These are phyloP conservation scores for Paramecium tetraurelia DNA, from an alignment of 73 alveolate species.

Conservation along the genomic window DNA sequence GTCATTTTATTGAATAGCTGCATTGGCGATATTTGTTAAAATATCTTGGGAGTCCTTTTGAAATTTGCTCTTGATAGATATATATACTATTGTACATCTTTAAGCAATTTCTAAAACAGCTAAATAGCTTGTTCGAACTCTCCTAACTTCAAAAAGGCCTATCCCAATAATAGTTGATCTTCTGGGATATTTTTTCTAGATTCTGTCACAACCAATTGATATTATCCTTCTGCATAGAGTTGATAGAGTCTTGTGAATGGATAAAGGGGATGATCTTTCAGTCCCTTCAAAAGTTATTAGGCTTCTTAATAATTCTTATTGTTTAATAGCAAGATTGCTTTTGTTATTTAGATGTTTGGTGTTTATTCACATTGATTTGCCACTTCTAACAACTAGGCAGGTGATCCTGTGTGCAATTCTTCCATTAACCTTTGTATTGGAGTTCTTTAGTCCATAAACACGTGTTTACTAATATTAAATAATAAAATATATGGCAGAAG, in stretches of 20 bases:
- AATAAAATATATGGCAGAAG: not conserved
- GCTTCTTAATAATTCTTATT: not conserved
- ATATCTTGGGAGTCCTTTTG: not conserved
- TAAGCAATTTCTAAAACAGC: not conserved
- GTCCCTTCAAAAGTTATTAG: not conserved
- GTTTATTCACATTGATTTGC: slow-evolving; percentile 21
- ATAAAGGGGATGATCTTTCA: not conserved
- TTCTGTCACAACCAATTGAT: not conserved
- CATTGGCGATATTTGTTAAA: slow-evolving; percentile 22
- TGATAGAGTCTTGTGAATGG: not conserved
- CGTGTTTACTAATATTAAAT: not conserved
- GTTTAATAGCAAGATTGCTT: slow-evolving; percentile 14
- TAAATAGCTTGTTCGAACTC: not conserved
- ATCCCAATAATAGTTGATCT: not conserved
- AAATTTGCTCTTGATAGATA: not conserved
- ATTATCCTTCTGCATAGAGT: not conserved
- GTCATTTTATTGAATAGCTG: not conserved
- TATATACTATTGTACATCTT: not conserved
- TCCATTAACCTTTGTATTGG: not conserved
- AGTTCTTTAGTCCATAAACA: slow-evolving; percentile 36
- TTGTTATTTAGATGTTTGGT: not conserved
- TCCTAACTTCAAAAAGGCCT: not conserved
- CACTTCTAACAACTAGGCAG: not conserved
- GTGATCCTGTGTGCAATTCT: not conserved
- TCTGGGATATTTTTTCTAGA: not conserved